These are phyloP conservation scores for Phialophora chinensis DNA, from an alignment of 2,329 filamentous ascomycete species.

Conservation along the genomic window DNA sequence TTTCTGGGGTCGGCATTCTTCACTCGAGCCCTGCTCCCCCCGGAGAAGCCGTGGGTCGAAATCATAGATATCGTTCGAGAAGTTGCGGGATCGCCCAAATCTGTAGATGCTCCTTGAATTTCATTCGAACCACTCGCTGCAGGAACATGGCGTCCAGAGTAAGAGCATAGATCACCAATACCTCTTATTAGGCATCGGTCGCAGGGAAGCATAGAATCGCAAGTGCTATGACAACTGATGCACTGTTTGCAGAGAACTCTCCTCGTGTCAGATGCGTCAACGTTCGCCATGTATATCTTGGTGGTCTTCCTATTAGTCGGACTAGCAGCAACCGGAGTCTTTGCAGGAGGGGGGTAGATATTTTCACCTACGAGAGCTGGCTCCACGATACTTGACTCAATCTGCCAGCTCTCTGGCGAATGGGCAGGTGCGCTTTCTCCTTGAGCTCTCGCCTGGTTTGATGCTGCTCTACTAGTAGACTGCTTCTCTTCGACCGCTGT, in stretches of 20 bases:
- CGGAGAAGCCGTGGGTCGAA: not conserved
- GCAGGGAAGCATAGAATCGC: slow-evolving; percentile 1
- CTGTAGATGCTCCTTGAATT: not conserved
- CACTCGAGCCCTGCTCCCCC: not conserved
- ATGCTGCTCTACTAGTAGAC: not conserved
- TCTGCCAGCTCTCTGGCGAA: not conserved
- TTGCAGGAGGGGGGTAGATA: not conserved
- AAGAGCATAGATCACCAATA: not conserved
- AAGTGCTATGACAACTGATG: slow-evolving; percentile 3
- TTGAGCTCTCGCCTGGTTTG: not conserved
- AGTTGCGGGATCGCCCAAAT: not conserved
- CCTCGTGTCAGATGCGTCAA: not conserved
- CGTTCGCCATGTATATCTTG: not conserved
- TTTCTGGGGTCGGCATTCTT: slow-evolving; percentile 2
- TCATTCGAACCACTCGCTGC: not conserved
- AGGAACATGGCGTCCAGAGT: not conserved
- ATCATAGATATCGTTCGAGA: not conserved
- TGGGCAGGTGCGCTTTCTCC: not conserved
- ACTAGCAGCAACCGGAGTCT: not conserved
- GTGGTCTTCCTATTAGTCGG: not conserved
- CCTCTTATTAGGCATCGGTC: not conserved
- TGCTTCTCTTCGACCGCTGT: not conserved
- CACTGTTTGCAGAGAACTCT: not conserved
- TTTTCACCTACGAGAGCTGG: not conserved
- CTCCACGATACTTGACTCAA: not conserved